Evolutionary conservation across 345 rosid species (phyloP).

Genomic region (Boechera divaricarpa): DNA sequence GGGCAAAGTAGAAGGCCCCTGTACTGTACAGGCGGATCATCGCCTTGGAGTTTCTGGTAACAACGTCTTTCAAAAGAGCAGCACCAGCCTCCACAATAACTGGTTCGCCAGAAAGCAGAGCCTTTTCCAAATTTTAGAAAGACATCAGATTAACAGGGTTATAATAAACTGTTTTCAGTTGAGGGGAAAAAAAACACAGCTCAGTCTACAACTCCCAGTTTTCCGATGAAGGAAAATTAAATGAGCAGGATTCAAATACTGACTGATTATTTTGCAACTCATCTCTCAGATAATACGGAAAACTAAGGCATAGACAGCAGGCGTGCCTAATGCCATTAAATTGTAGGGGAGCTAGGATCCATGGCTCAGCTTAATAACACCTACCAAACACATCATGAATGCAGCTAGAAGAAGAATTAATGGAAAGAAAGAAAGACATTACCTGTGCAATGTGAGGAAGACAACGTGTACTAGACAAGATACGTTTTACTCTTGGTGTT

Average conservation of each 20-base stretch:
- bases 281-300: constrained; percentile 10
- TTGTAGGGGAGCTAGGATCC: constrained; percentile 4
- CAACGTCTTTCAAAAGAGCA: constrained; percentile 87
- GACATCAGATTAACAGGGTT: constrained; percentile 21
- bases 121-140: constrained; percentile 51
- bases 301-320: constrained; percentile 15
- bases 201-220: constrained; percentile 17
- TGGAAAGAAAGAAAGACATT: constrained; percentile 14
- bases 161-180: constrained; percentile 25
- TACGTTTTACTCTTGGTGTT: constrained; percentile 95
- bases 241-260: constrained; percentile 24
- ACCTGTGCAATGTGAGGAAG: constrained; percentile 99
- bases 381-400: constrained; percentile 26
- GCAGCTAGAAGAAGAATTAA: constrained; percentile 12
- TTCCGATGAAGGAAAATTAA: background rate
- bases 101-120: constrained; percentile 96
- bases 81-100: constrained; percentile 96
- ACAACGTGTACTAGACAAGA: constrained; percentile 94
- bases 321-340: constrained; percentile 6
- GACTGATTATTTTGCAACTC: constrained; percentile 6
- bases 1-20: constrained; percentile 95
- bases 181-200: constrained; percentile 4
- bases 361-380: constrained; percentile 7
- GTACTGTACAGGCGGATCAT: constrained; percentile 96
- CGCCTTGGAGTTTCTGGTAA: constrained; percentile 98